A percentile compares a stretch with the other conserved stretches of the same genome.
Conservation (phyloP, 148 eudicot genomes). For the Vaccinium myrtillus region DNA sequence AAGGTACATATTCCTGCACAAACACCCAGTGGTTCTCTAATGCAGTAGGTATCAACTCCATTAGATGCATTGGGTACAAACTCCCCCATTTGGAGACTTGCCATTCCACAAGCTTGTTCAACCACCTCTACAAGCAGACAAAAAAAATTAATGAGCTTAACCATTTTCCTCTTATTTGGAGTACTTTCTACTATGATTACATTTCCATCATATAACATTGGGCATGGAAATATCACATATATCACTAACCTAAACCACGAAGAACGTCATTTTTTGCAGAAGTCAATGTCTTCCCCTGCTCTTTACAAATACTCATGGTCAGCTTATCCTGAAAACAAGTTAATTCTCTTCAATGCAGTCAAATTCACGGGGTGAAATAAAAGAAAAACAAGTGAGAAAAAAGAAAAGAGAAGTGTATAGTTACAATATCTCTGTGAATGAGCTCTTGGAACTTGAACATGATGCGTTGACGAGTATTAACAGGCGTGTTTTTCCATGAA, state of each 20-base stretch:
- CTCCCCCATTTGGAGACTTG: slow-evolving; percentile 52
- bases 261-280: slow-evolving; percentile 44
- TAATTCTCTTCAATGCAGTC: not conserved
- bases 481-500: slow-evolving; percentile 53
- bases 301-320: slow-evolving; percentile 41
- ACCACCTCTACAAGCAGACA: slow-evolving; percentile 47
- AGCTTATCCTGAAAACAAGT: slow-evolving; percentile 42
- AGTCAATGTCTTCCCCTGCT: slow-evolving; percentile 61
- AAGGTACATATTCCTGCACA: slow-evolving; percentile 66
- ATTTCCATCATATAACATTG: not conserved
- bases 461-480: slow-evolving; percentile 51
- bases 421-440: slow-evolving; percentile 59
- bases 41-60: slow-evolving; percentile 48
- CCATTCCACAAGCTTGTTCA: slow-evolving; percentile 63
- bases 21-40: slow-evolving; percentile 63
- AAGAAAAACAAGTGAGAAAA: not conserved
- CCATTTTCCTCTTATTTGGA: not conserved
- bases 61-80: slow-evolving; percentile 46
- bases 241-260: slow-evolving; percentile 42
- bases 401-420: not conserved
- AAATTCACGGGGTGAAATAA: not conserved
- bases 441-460: slow-evolving; percentile 67
- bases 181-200: not conserved
- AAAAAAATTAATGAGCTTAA: slow-evolving; percentile 8
- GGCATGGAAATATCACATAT: not conserved